A percentile compares a stretch with the other conserved stretches of the same genome.
Conservation (phyloP, 164 flowering plant species). For the Vitis amurensis region DNA sequence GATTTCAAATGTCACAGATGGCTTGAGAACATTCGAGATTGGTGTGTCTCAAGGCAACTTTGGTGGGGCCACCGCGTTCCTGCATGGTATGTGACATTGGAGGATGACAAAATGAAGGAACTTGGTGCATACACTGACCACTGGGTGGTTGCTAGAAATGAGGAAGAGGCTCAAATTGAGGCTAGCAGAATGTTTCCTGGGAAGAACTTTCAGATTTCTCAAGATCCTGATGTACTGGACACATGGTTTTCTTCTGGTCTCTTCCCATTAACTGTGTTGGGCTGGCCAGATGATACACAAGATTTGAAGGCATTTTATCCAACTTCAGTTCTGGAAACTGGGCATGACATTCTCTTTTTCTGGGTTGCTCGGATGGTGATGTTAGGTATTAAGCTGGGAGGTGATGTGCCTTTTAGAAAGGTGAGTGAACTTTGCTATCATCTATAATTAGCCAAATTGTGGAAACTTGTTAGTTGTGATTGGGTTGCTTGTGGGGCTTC, state of each 20-base stretch:
- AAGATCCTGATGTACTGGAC: conserved; percentile 96
- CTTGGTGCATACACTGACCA: conserved; percentile 75
- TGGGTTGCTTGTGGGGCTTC: no score
- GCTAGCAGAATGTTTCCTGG: conserved; percentile 54
- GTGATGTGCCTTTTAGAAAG: conserved; percentile 92
- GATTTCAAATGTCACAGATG: conserved; percentile 53
- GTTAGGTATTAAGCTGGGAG: conserved; percentile 83
- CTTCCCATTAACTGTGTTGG: conserved; percentile 87
- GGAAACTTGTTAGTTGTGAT: neutral
- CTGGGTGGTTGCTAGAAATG: conserved; percentile 91
- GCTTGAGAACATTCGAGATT: conserved; percentile 93
- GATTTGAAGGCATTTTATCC: conserved; percentile 91
- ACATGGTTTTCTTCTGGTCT: conserved; percentile 96
- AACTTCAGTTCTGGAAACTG: conserved; percentile 93
- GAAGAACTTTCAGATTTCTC: conserved; percentile 68
- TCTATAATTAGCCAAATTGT: neutral
- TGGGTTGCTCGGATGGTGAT: conserved; percentile 99
- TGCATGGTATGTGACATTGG: conserved; percentile 90
- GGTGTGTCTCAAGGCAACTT: conserved; percentile 98
- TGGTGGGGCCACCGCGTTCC: conserved; percentile 99
- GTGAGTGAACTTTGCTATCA: conserved; percentile 31
- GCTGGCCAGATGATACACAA: conserved; percentile 90
- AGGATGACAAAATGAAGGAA: conserved; percentile 73
- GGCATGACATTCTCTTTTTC: conserved; percentile 92
- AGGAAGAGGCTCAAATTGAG: conserved; percentile 63